A percentile compares a stretch with the other conserved stretches of the same genome.
phyloP scores from a whole-genome alignment of 116 monocot genomes.

The Thalassia testudinum region DNA sequence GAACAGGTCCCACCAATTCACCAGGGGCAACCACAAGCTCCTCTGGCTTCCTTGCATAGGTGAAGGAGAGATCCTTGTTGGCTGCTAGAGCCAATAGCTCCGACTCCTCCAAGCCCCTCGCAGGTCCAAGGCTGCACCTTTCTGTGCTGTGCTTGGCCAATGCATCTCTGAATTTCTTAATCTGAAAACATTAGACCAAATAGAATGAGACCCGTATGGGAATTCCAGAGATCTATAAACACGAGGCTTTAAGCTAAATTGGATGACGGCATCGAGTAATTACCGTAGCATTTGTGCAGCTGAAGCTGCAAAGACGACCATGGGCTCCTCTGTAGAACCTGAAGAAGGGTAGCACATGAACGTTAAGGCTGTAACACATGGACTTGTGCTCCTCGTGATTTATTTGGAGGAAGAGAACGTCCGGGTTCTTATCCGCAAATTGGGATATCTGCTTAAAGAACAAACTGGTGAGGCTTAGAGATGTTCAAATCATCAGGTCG shows the following conservation, averaged over 20 bases:
- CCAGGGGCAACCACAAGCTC: background rate
- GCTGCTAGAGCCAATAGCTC: conserved; percentile 58
- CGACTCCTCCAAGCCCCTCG: conserved; percentile 73
- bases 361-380: conserved; percentile 47
- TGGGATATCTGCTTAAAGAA: conserved; percentile 25
- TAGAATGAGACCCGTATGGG: too few species aligned
- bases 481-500: background rate
- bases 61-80: conserved; percentile 59
- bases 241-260: background rate
- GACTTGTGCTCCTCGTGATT: conserved; percentile 53
- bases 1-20: too few species aligned
- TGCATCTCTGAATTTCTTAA: conserved; percentile 85
- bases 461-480: too few species aligned
- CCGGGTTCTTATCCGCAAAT: conserved; percentile 34
- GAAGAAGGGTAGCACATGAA: conserved; percentile 49
- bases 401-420: conserved; percentile 29
- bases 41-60: conserved; percentile 24
- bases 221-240: too few species aligned
- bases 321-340: conserved; percentile 53
- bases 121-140: conserved; percentile 55
- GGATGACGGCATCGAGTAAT: conserved; percentile 2
- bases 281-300: conserved; percentile 59
- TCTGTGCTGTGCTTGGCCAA: conserved; percentile 66
- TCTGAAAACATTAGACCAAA: conserved; percentile 23
- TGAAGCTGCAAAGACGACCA: conserved; percentile 52